phyloP scores from a whole-genome alignment of 2,329 filamentous ascomycete genomes.

The Fusarium scirpi region DNA sequence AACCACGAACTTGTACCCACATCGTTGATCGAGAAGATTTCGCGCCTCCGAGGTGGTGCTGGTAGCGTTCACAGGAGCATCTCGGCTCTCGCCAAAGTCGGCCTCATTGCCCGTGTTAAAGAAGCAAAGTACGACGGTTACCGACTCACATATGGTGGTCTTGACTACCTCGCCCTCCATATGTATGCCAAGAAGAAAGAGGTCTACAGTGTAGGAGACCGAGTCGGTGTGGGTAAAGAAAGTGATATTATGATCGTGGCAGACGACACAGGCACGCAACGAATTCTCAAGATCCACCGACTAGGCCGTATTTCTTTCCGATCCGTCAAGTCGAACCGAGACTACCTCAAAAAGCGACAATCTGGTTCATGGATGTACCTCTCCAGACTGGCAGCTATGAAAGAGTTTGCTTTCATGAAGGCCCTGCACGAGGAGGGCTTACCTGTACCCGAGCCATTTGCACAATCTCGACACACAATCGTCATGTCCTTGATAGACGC shows the following conservation, averaged over 20 bases:
- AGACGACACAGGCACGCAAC: slow-evolving; percentile 78
- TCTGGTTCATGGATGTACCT: slow-evolving; percentile 98
- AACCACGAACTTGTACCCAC: slow-evolving; percentile 98
- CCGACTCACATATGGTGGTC: slow-evolving; percentile 92
- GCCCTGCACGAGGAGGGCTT: slow-evolving; percentile 86
- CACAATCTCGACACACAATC: slow-evolving; percentile 93
- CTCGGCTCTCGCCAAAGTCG: slow-evolving; percentile 89
- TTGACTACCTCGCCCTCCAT: slow-evolving; percentile 97
- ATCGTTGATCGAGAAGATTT: slow-evolving; percentile 84
- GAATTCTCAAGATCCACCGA: slow-evolving; percentile 94
- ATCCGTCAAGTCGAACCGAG: slow-evolving; percentile 93
- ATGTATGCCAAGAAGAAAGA: slow-evolving; percentile 82
- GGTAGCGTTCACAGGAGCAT: slow-evolving; percentile 88
- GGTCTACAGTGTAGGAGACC: slow-evolving; percentile 92
- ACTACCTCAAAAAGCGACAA: slow-evolving; percentile 86
- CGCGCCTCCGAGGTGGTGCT: slow-evolving; percentile 81
- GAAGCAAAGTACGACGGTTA: slow-evolving; percentile 99
- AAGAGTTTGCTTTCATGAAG: slow-evolving; percentile 95
- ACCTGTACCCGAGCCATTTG: slow-evolving; percentile 86
- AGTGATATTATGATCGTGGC: slow-evolving; percentile 97
- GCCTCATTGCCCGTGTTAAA: slow-evolving; percentile 91
- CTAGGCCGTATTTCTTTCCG: slow-evolving; percentile 96
- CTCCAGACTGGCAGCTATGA: slow-evolving; percentile 89
- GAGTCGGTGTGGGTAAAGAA: slow-evolving; percentile 97
- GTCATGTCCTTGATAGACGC: slow-evolving; percentile 96